A percentile compares a stretch with the other conserved stretches of the same genome.
Conservation (phyloP, 2,329 filamentous ascomycete genomes). For the Talaromyces sp. region DNA sequence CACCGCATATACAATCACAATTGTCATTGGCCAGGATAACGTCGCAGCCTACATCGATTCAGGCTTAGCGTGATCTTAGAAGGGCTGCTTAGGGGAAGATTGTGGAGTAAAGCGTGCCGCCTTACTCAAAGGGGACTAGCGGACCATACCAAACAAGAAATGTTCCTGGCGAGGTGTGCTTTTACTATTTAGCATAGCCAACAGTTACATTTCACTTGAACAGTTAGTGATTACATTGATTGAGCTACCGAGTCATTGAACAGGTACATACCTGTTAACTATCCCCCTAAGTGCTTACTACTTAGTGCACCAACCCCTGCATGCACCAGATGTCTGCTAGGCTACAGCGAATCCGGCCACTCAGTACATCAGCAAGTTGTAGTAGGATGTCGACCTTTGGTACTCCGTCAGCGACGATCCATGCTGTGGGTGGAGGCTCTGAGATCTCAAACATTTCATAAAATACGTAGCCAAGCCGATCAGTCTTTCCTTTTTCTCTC, state of each 20-base stretch:
- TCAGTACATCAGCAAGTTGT: background rate
- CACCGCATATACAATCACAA: background rate
- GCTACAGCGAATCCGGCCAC: background rate
- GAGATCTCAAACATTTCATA: background rate
- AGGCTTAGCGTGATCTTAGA: background rate
- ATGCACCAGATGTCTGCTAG: conserved; percentile 5
- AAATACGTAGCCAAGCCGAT: background rate
- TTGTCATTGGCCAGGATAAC: background rate
- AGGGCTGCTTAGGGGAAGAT: background rate
- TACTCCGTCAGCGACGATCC: background rate
- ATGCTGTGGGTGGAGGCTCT: conserved; percentile 4
- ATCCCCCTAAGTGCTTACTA: background rate
- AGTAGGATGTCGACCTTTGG: background rate
- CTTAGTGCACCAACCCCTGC: conserved; percentile 5
- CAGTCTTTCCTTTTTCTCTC: background rate
- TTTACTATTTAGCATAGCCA: no score
- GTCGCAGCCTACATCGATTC: background rate
- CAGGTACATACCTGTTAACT: background rate
- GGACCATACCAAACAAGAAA: background rate
- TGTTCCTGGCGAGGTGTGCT: background rate
- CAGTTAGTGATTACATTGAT: no score
- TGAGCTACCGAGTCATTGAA: background rate
- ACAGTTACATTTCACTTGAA: no score
- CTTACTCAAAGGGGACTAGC: background rate
- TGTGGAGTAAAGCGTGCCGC: background rate